Evolutionary conservation across 2,329 filamentous ascomycete species (phyloP), one percentile per base, ranked within the genome.

Genomic region (Sphaerulina musiva): DNA sequence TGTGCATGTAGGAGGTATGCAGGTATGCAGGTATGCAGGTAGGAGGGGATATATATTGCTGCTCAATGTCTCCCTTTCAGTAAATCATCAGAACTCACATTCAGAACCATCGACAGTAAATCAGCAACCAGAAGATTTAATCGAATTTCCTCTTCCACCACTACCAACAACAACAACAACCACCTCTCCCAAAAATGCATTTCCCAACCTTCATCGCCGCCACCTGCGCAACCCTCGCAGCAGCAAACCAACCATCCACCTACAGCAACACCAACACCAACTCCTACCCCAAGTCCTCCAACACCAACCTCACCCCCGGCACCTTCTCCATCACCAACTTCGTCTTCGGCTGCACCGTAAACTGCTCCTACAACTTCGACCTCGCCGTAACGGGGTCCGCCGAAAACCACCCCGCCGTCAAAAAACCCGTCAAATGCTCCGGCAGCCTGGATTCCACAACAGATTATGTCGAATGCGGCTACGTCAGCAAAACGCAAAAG

Each of bases 391-490:
- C 44, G 8, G 59, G 59, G 40, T 42, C 32, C 6, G 34, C 39
- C 17, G n/a, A 47, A 29, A 55, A 61, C 54, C 55, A 62, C 54
- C 61, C 61, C 2, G 47, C 51, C 29, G 42, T 61, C 40, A 44
- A 47, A 10, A 57, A 38, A 12, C 46, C 55, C 12, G 59, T 54
- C n/a, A 36, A 57, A 17, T 65, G 63, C 55, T 39, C 41, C 3
- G 63, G 63, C 20, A 47, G 26, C 48, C 32, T 58, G 32, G 47
- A 59, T n/a, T 49, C 49, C n/a, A n/a, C n/a, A n/a, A n/a, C n/a
- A n/a, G n/a, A n/a, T 51, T 65, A 62, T 59, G 53, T 59, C n/a
- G 31, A 63, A 48, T 65, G 63, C 60, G 57, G 50, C 36, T 14
- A 36, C 1, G 43, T 55, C 48, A 57, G 54, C 54, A 39, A 60